Base-by-base conservation (phyloP, 1,284 basidiomycete species). In the Phylloporus sp. region DNA sequence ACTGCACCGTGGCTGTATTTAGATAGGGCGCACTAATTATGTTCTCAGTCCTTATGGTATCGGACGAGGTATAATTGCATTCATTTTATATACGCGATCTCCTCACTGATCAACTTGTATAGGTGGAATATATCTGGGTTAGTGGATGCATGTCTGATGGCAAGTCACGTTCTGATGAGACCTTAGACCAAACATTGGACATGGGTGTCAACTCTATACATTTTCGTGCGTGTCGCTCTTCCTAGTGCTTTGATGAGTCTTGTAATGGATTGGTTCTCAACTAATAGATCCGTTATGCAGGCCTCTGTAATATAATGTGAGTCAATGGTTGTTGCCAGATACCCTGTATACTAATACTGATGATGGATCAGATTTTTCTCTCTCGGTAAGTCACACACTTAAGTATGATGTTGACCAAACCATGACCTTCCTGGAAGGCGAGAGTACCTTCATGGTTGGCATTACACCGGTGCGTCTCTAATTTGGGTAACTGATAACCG, bases 61-160 rank as follows among this genome's bases (percentile, higher is more conserved):
- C 29, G 8, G n/a, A 50, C 1, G 49, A 50, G 29, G 49, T 62
- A 54, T 18, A 15, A 28, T 22, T 10, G 5, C 13, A 2, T 11
- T 15, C 12, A 22, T 10, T 18, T 5, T 40, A 28, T 24, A 28
- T 2, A 4, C 20, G 5, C n/a, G 8, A 20, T 32, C 26, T 32
- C 26, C 3, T 29, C 24, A n/a, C 24, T 42, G 24, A 61, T 42
- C 17, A 29, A n/a, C n/a, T 37, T 20, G 2, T 26, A 17, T 12
- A 62, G 61, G 34, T 62, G 1, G 49, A 62, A n/a, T 60, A 62
- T 22, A 31, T 62, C 31, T 62, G 61, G 61, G 61, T 53, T 11
- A 37, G 61, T 6, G 31, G 11, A 29, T 22, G 29, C 4, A 4
- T 39, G 7, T 24, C 40, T 18, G 13, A 31, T 2, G 29, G 34